Evolutionary conservation across 78 protist species (phyloP).

Genomic region (Cavenderia fasciculata): DNA sequence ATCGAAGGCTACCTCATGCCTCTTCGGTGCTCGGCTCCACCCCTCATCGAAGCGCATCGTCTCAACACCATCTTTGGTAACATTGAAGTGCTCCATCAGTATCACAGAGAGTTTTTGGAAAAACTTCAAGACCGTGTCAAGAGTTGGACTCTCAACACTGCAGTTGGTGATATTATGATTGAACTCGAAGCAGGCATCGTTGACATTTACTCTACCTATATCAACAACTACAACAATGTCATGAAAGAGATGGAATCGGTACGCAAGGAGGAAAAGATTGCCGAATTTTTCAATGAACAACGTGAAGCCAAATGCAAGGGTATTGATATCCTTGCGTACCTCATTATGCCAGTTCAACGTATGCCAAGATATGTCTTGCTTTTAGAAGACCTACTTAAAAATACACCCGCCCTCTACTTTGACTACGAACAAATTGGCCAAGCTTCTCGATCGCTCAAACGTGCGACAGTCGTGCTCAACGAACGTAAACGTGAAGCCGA

Average conservation of each 20-base stretch:
- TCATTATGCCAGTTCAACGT: constrained; percentile 75
- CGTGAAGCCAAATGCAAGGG: constrained; percentile 37
- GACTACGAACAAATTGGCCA: constrained; percentile 35
- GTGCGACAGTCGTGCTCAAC: constrained; percentile 31
- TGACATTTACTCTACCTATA: constrained; percentile 51
- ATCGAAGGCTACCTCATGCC: constrained; percentile 28
- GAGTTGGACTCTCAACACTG: constrained; percentile 33
- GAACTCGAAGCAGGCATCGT: constrained; percentile 7
- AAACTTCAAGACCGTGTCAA: constrained; percentile 11
- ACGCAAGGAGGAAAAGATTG: constrained; percentile 46
- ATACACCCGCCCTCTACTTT: constrained; percentile 11
- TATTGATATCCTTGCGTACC: constrained; percentile 12
- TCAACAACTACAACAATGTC: constrained; percentile 74
- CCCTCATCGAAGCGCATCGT: background rate
- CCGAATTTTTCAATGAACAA: constrained; percentile 1
- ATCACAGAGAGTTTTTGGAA: constrained; percentile 4
- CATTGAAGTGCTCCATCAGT: constrained; percentile 28
- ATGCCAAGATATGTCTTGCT: constrained; percentile 73
- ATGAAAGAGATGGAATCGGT: background rate
- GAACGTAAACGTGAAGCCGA: constrained; percentile 71
- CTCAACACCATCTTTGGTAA: constrained; percentile 6
- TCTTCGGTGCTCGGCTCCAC: background rate
- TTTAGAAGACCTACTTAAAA: constrained; percentile 50
- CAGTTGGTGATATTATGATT: constrained; percentile 20
- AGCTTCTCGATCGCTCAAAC: constrained; percentile 26